phyloP scores from a whole-genome alignment of 2,329 filamentous ascomycete genomes.

The Aspergillaceae sp. region DNA sequence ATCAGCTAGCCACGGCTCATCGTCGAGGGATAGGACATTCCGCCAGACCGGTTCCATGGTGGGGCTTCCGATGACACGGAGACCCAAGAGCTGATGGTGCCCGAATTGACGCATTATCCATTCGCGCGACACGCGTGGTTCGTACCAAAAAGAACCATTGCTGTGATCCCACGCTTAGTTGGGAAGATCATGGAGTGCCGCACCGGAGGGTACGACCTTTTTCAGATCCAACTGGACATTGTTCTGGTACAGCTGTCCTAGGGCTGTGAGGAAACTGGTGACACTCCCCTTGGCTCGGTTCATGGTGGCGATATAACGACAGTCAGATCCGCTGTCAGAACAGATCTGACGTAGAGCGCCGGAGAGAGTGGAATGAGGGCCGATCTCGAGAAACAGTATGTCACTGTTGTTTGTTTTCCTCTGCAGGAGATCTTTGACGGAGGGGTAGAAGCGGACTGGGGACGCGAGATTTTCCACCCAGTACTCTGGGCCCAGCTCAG shows the following conservation, averaged over 20 bases:
- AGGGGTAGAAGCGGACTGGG: slow-evolving; percentile 11
- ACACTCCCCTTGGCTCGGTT: slow-evolving; percentile 1
- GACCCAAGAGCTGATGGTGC: slow-evolving; percentile 20
- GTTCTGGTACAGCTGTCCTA: background rate
- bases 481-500: slow-evolving; percentile 8
- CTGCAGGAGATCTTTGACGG: slow-evolving; percentile 5
- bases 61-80: slow-evolving; percentile 19
- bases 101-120: slow-evolving; percentile 10
- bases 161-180: slow-evolving; percentile 20
- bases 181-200: slow-evolving; percentile 17
- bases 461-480: slow-evolving; percentile 15
- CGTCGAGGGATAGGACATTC: slow-evolving; percentile 18
- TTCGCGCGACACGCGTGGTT: slow-evolving; percentile 12
- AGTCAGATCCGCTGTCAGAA: background rate
- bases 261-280: background rate
- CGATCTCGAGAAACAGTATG: slow-evolving; percentile 20
- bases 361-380: slow-evolving; percentile 29
- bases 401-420: background rate
- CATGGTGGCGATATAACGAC: slow-evolving; percentile 2
- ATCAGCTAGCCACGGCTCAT: slow-evolving; percentile 3
- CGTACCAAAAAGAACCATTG: slow-evolving; percentile 4
- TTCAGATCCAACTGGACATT: background rate
- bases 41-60: slow-evolving; percentile 33
- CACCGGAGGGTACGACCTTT: background rate
- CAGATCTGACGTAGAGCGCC: slow-evolving; percentile 20